These are phyloP conservation scores for Gracilaria gracilis DNA, from an alignment of 23 red algal genomes.

Conservation along the genomic window DNA sequence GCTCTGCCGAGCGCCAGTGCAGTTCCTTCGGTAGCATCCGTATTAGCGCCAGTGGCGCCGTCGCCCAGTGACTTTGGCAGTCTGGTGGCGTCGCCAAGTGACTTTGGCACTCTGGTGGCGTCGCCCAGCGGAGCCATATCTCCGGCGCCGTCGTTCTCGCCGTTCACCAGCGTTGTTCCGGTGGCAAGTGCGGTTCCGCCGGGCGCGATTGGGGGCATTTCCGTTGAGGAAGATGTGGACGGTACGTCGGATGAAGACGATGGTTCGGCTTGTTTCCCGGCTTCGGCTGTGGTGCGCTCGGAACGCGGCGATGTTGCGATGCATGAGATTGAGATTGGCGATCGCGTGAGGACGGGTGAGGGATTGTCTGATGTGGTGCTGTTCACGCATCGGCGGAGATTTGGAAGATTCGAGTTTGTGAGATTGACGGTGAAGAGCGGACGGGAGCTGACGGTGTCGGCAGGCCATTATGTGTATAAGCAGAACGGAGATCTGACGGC, in stretches of 20 bases:
- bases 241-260: constrained; percentile 19
- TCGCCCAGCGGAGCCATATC: background rate
- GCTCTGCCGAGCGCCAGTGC: background rate
- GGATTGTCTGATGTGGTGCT: constrained; percentile 47
- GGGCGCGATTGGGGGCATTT: background rate
- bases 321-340: constrained; percentile 58
- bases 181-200: background rate
- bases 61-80: background rate
- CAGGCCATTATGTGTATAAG: constrained; percentile 50
- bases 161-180: background rate
- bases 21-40: background rate
- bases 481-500: constrained; percentile 28
- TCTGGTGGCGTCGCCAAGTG: background rate
- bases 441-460: constrained; percentile 33
- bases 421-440: constrained; percentile 1
- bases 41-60: background rate
- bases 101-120: background rate
- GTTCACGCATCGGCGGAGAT: constrained; percentile 57
- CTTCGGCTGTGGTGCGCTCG: constrained; percentile 27
- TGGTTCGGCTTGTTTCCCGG: constrained; percentile 71
- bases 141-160: background rate
- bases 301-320: constrained; percentile 40
- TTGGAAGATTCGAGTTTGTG: constrained; percentile 15
- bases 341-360: constrained; percentile 35
- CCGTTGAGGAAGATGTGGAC: background rate